Evolutionary conservation across 2,329 filamentous ascomycete species (phyloP).

Genomic region (Aspergillus spinulosporus): DNA sequence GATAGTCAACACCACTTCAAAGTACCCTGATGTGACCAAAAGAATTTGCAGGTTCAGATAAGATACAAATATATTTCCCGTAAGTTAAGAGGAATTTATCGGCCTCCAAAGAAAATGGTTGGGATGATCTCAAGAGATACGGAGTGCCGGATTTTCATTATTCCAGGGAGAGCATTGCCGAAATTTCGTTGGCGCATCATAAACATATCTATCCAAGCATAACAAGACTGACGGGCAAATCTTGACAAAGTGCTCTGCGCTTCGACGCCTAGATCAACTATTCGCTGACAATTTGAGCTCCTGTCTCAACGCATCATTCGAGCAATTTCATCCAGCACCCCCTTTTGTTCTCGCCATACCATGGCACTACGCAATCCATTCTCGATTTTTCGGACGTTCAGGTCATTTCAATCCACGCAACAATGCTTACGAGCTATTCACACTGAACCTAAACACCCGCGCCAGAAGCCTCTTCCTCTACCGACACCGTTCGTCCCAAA

Average conservation of each 20-base stretch:
- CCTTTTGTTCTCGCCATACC: constrained; percentile 1
- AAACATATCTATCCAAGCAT: background rate
- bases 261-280: too few species aligned
- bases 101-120: background rate
- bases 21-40: too few species aligned
- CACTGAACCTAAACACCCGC: constrained; percentile 34
- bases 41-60: background rate
- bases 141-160: constrained; percentile 32
- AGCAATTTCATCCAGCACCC: background rate
- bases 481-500: constrained; percentile 87
- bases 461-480: constrained; percentile 55
- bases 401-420: constrained; percentile 26
- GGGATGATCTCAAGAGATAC: background rate
- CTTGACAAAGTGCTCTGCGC: background rate
- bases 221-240: background rate
- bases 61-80: too few species aligned
- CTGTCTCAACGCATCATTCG: background rate
- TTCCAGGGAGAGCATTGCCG: constrained; percentile 29
- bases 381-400: constrained; percentile 29
- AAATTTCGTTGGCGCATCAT: constrained; percentile 30
- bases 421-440: constrained; percentile 46
- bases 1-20: too few species aligned
- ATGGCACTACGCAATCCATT: constrained; percentile 37
- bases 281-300: too few species aligned
- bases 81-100: too few species aligned